Evolutionary conservation across 2,329 filamentous ascomycete genomes (phyloP), one percentile per base, ranked within the genome.

Genomic region (Tolypocladium tropicale): DNA sequence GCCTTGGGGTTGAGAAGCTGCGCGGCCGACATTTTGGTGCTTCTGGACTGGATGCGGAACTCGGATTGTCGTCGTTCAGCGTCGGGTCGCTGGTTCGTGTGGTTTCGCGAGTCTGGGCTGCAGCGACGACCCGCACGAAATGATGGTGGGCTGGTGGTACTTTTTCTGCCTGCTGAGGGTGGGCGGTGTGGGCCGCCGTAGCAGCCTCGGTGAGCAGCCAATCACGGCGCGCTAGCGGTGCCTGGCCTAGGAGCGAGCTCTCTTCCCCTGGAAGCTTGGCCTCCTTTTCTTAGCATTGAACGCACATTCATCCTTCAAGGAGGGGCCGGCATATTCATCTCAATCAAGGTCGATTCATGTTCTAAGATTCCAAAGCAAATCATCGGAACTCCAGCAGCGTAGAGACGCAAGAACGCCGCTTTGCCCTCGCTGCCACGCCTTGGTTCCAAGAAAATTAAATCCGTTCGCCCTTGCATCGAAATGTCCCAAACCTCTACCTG

Each of bases 1-100:
- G 94, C 94, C 81, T 99, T 99, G 60, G 94, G 94, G 76, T 99
- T 99, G 63, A 99, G 87, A 69, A 99, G 86, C 78, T 97, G 93
- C 70, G 94, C 92, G 66, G 94, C 94, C 77, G 92, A 97, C 94
- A 97, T 97, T 54, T 60, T 71, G 64, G 58, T 55, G 59, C 41
- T 58, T 55, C 41, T 46, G 48, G 50, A 56, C 60, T 61, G 55
- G 60, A 55, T 53, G 57, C 55, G 50, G 59, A 60, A 32, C 39
- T 43, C 18, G 41, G 51, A 11, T 34, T 53, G 46, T 53, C 30
- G 58, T 60, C 37, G 51, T 53, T 56, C 54, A 55, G 59, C 58
- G 55, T 57, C 54, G 55, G 54, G 56, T 46, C 34, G 52, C 39
- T 25, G 37, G 28, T 36, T 64, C 25, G 61, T 62, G 60, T 67